A percentile compares a stretch with the other conserved stretches of the same genome.
Evolutionary conservation across 306 rosid genomes (phyloP).

Genomic region (Luffa aegyptiaca): DNA sequence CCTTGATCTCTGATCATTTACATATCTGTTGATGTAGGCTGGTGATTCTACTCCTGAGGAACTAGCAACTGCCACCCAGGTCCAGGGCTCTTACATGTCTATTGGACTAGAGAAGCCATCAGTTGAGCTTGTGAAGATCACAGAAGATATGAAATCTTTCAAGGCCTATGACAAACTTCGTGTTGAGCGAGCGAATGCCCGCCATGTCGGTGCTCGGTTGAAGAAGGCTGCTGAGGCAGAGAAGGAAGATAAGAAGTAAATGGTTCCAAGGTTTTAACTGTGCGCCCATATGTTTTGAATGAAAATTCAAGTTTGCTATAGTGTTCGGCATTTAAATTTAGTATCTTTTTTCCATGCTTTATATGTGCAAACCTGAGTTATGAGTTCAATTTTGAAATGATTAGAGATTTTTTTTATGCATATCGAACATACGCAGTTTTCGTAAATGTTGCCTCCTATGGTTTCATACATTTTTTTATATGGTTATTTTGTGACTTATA

Average conservation of each 20-base stretch:
- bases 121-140: slow-evolving; percentile 43
- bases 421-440: slow-evolving; percentile 4
- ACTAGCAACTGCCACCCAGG: slow-evolving; percentile 46
- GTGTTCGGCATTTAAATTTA: neutral
- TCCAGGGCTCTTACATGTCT: slow-evolving; percentile 38
- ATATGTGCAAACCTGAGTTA: slow-evolving; percentile 4
- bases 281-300: neutral
- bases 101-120: slow-evolving; percentile 33
- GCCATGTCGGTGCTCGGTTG: slow-evolving; percentile 35
- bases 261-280: neutral
- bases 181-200: slow-evolving; percentile 28
- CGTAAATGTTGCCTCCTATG: slow-evolving; percentile 21
- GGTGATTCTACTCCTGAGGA: slow-evolving; percentile 56
- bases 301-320: neutral
- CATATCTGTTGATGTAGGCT: slow-evolving; percentile 21
- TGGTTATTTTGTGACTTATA: neutral
- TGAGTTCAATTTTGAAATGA: slow-evolving; percentile 9
- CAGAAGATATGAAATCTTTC: slow-evolving; percentile 35
- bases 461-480: too few species aligned
- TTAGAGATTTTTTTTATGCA: neutral
- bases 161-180: slow-evolving; percentile 52
- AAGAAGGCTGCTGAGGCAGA: slow-evolving; percentile 59
- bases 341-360: neutral
- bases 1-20: neutral
- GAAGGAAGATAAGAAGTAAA: slow-evolving; percentile 51